phyloP scores from a whole-genome alignment of 148 eudicot genomes.

The Chenopodium album region DNA sequence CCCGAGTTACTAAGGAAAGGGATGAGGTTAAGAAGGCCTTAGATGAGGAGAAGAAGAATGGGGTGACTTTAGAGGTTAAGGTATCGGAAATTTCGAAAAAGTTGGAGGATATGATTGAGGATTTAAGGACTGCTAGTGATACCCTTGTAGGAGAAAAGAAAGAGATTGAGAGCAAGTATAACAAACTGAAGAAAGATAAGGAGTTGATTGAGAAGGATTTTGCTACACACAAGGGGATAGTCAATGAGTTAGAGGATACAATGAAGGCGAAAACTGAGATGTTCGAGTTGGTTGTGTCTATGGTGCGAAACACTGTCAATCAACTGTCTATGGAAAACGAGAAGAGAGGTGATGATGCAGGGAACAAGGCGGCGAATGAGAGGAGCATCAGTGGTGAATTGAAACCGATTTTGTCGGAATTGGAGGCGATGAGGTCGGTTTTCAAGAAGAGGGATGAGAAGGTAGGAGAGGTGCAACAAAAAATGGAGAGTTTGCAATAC shows the following conservation, averaged over 20 bases:
- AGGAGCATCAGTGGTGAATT: conserved; percentile 37
- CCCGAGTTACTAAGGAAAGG: conserved; percentile 41
- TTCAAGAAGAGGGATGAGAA: conserved; percentile 45
- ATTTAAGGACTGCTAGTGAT: conserved; percentile 35
- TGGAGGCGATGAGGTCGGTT: conserved; percentile 53
- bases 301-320: conserved; percentile 44
- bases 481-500: conserved; percentile 47
- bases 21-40: conserved; percentile 37
- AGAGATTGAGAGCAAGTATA: conserved; percentile 38
- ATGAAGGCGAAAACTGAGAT: conserved; percentile 35
- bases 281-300: conserved; percentile 33
- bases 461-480: conserved; percentile 55
- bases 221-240: conserved; percentile 29
- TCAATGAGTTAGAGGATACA: conserved; percentile 33
- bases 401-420: conserved; percentile 37
- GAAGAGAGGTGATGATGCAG: conserved; percentile 8
- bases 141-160: conserved; percentile 43
- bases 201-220: conserved; percentile 31
- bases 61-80: conserved; percentile 31
- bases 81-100: conserved; percentile 40
- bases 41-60: conserved; percentile 51
- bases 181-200: conserved; percentile 35
- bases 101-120: conserved; percentile 38
- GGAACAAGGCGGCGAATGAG: conserved; percentile 9
- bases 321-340: conserved; percentile 27